phyloP scores from a whole-genome alignment of 1,284 basidiomycete species.

The Omphalotus olearius region DNA sequence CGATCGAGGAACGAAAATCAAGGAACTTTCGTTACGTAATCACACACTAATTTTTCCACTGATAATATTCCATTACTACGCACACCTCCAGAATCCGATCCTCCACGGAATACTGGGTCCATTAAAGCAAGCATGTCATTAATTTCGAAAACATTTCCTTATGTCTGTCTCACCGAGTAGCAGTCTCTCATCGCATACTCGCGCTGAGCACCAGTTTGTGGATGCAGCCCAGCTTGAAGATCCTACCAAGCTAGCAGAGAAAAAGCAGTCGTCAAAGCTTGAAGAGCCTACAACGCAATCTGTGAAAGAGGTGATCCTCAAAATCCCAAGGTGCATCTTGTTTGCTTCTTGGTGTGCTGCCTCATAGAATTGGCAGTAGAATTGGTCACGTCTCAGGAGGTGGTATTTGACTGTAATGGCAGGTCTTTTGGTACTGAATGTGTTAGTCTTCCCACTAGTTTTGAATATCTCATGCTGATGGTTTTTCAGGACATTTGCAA shows the following conservation, averaged over 20 bases:
- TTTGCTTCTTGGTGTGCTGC: not conserved
- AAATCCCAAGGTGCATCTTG: slow-evolving; percentile 29
- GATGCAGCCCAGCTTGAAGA: too few relatives aligned
- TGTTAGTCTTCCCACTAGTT: slow-evolving; percentile 29
- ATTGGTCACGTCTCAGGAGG: slow-evolving; percentile 31
- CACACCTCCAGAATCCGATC: not conserved
- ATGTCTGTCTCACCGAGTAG: not conserved
- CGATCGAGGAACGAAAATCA: slow-evolving; percentile 19
- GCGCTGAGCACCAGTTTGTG: not conserved
- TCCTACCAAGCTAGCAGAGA: too few relatives aligned
- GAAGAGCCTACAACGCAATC: not conserved
- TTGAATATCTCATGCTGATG: slow-evolving; percentile 12
- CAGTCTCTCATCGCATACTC: not conserved
- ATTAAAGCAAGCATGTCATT: too few relatives aligned
- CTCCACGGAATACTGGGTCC: not conserved
- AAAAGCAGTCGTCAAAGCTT: too few relatives aligned
- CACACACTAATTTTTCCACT: not conserved
- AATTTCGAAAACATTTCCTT: not conserved
- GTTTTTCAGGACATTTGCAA: slow-evolving; percentile 48
- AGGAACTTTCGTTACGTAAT: not conserved
- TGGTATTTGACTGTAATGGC: slow-evolving; percentile 55
- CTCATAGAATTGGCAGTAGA: slow-evolving; percentile 21
- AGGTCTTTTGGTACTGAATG: slow-evolving; percentile 66
- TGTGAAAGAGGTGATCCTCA: slow-evolving; percentile 22
- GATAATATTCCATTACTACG: not conserved